Evolutionary conservation across 73 alveolate species (phyloP).

Genomic region (Paramecium bursaria): DNA sequence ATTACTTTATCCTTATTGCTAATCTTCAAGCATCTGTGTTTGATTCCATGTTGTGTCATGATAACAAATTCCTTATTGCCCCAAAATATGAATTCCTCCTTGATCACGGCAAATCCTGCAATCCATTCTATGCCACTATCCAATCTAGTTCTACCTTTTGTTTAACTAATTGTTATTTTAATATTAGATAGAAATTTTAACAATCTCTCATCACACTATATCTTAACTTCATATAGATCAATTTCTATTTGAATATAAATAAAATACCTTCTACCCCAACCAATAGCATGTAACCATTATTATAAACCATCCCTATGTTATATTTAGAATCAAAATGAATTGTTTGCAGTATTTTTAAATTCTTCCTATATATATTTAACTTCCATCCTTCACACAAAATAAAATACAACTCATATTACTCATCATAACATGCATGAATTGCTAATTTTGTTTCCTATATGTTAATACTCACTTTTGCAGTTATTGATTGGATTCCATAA

Average conservation of each 20-base stretch:
- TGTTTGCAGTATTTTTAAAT: background rate
- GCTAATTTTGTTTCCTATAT: conserved; percentile 22
- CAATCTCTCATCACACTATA: background rate
- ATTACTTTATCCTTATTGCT: conserved; percentile 19
- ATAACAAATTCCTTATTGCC: conserved; percentile 4
- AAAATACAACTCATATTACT: conserved; percentile 28
- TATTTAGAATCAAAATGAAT: conserved; percentile 49
- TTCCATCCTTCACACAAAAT: conserved; percentile 41
- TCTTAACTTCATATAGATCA: conserved; percentile 13
- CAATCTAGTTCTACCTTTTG: background rate
- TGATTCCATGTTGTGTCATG: conserved; percentile 2
- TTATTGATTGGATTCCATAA: conserved; percentile 6
- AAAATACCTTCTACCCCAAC: conserved; percentile 32
- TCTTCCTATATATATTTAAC: background rate
- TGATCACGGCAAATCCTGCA: background rate
- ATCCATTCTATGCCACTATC: conserved; percentile 24
- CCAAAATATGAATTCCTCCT: conserved; percentile 20
- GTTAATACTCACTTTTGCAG: background rate
- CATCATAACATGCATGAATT: conserved; percentile 8
- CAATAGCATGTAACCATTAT: conserved; percentile 26
- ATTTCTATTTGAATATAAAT: conserved; percentile 14
- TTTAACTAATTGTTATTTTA: background rate
- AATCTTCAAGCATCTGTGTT: background rate
- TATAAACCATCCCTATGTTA: conserved; percentile 6
- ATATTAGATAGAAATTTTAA: background rate